These are phyloP conservation scores for Cladophialophora psammophila DNA, from an alignment of 2,329 filamentous ascomycete genomes.

Conservation along the genomic window DNA sequence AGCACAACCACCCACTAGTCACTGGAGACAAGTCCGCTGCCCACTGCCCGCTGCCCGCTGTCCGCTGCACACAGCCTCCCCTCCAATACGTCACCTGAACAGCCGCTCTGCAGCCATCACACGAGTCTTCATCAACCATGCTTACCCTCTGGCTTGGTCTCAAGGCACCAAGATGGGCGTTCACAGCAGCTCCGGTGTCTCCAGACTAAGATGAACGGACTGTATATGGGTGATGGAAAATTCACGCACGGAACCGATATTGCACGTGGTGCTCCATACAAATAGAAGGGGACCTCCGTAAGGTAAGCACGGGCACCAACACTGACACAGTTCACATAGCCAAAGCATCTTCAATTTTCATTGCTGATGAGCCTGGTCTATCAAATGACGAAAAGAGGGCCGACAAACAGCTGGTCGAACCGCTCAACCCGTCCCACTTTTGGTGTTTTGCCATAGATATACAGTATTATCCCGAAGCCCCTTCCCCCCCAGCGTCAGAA, in stretches of 20 bases:
- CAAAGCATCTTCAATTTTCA: slow-evolving; percentile 20
- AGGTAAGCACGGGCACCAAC: not conserved
- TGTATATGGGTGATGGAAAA: not conserved
- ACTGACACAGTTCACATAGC: not conserved
- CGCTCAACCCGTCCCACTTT: slow-evolving; percentile 23
- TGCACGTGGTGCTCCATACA: not conserved
- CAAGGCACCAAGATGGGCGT: not conserved
- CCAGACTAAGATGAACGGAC: not conserved
- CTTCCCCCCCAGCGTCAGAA: slow-evolving; percentile 9
- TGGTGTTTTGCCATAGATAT: slow-evolving; percentile 30
- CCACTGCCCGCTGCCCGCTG: not conserved
- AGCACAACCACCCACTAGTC: not conserved
- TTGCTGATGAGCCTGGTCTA: slow-evolving; percentile 33
- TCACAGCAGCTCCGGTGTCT: not conserved
- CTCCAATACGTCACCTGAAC: slow-evolving; percentile 24
- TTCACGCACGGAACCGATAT: not conserved
- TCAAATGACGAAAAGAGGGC: slow-evolving; percentile 15
- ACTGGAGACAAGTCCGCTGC: slow-evolving; percentile 5
- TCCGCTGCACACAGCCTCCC: slow-evolving; percentile 14
- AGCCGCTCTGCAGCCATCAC: slow-evolving; percentile 11
- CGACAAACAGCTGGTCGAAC: slow-evolving; percentile 23
- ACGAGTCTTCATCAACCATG: not conserved
- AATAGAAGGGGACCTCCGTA: not conserved
- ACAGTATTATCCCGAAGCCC: slow-evolving; percentile 34
- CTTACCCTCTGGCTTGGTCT: not conserved